These are phyloP conservation scores for Aphanomyces astaci DNA, from an alignment of 352 stramenopile species.

Conservation along the genomic window DNA sequence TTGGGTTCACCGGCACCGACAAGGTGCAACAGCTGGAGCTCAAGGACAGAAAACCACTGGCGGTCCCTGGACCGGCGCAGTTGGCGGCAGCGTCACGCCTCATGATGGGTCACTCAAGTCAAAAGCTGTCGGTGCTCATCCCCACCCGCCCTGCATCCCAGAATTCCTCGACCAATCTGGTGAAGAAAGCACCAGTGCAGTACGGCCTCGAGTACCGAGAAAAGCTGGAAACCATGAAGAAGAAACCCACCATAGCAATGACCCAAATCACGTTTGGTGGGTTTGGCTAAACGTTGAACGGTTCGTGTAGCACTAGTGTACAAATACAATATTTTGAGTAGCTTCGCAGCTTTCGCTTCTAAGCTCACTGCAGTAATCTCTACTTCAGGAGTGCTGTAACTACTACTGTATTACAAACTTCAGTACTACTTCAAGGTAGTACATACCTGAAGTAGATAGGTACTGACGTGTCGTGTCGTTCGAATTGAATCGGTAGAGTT, in stretches of 20 bases:
- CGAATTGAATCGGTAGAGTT: too few relatives aligned
- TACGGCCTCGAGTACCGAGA: constrained; percentile 77
- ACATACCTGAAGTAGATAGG: too few relatives aligned
- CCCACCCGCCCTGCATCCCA: constrained; percentile 58
- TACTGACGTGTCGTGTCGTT: too few relatives aligned
- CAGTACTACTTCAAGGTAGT: too few relatives aligned
- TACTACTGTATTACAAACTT: too few relatives aligned
- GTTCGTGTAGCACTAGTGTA: neutral
- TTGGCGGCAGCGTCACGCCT: constrained; percentile 65
- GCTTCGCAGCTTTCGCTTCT: too few relatives aligned
- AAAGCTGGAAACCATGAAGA: constrained; percentile 57
- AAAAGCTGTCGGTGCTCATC: constrained; percentile 54
- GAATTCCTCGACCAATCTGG: constrained; percentile 22
- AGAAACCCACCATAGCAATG: constrained; percentile 69
- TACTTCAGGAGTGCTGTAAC: too few relatives aligned
- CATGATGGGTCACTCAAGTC: constrained; percentile 79
- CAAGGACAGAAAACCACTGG: constrained; percentile 47
- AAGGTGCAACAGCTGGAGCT: constrained; percentile 55
- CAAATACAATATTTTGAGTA: neutral
- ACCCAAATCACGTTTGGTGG: constrained; percentile 70
- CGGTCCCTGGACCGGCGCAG: constrained; percentile 58
- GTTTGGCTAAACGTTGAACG: constrained; percentile 29
- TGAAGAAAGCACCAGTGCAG: constrained; percentile 35
- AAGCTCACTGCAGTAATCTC: too few relatives aligned
- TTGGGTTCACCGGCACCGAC: constrained; percentile 69